phyloP scores from a whole-genome alignment of 768 basidiomycete genomes.

The Udeniomyces megalosporus region DNA sequence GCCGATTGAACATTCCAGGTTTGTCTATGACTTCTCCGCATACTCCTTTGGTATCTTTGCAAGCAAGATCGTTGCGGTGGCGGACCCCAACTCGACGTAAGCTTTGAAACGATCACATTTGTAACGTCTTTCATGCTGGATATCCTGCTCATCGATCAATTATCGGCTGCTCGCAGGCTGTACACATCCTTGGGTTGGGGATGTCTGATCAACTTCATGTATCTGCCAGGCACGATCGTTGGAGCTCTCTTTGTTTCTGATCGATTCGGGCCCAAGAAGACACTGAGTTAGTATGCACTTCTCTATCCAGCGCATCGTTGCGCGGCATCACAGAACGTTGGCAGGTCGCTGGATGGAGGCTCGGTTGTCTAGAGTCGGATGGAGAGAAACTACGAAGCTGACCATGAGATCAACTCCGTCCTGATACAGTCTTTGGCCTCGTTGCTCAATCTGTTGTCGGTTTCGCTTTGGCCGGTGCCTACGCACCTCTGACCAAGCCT shows the following conservation, averaged over 20 bases:
- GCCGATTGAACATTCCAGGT: not conserved
- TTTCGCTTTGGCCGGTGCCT: slow-evolving; percentile 73
- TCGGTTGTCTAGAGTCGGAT: too few relatives aligned
- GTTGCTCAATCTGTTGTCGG: slow-evolving; percentile 31
- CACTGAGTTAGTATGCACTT: too few relatives aligned
- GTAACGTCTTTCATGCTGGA: not conserved
- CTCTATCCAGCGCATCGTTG: too few relatives aligned
- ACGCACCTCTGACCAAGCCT: slow-evolving; percentile 38
- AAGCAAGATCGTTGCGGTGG: slow-evolving; percentile 43
- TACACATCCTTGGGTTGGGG: slow-evolving; percentile 9
- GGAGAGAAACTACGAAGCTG: too few relatives aligned
- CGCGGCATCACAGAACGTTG: not conserved
- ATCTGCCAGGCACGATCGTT: slow-evolving; percentile 44
- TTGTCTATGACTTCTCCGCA: slow-evolving; percentile 9
- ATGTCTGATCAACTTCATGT: slow-evolving; percentile 37
- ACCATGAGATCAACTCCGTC: too few relatives aligned
- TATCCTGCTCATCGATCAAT: not conserved
- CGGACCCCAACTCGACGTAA: not conserved
- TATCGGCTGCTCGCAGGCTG: not conserved
- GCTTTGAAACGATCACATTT: not conserved
- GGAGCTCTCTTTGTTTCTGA: slow-evolving; percentile 59
- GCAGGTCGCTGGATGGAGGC: not conserved
- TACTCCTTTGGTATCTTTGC: slow-evolving; percentile 41
- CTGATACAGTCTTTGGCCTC: slow-evolving; percentile 31
- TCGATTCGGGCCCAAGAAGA: slow-evolving; percentile 42